A percentile compares a stretch with the other conserved stretches of the same genome.
These are phyloP conservation scores for Apiospora aurea DNA, from an alignment of 2,329 filamentous ascomycete genomes.

Conservation along the genomic window DNA sequence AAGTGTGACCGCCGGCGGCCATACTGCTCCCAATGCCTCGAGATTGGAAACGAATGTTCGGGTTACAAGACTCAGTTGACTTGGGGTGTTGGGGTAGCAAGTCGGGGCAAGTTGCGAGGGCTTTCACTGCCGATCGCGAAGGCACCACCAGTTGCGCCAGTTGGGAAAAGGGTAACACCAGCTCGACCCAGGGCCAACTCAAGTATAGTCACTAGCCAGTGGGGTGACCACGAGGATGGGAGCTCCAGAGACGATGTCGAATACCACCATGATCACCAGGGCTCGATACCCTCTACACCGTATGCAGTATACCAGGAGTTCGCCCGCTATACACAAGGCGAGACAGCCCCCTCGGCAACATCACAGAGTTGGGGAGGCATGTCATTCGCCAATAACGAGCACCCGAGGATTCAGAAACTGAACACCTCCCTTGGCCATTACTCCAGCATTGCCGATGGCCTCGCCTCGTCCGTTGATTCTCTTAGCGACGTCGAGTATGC, in stretches of 20 bases:
- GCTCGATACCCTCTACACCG: constrained; percentile 50
- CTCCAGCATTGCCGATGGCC: constrained; percentile 22
- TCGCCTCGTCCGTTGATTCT: constrained; percentile 64
- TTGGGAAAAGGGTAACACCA: constrained; percentile 55
- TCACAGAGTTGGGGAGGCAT: constrained; percentile 56
- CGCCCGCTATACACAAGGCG: constrained; percentile 57
- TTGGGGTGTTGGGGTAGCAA: constrained; percentile 95
- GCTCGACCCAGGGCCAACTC: constrained; percentile 55
- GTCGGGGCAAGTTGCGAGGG: constrained; percentile 91
- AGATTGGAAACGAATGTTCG: constrained; percentile 89
- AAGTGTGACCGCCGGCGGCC: constrained; percentile 92
- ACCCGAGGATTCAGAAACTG: constrained; percentile 54
- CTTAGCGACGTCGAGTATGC: constrained; percentile 67
- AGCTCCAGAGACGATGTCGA: constrained; percentile 47
- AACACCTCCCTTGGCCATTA: constrained; percentile 33
- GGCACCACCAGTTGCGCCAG: constrained; percentile 59
- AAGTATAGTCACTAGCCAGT: constrained; percentile 45
- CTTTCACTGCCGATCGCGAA: constrained; percentile 77
- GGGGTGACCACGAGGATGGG: constrained; percentile 47
- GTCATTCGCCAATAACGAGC: constrained; percentile 50
- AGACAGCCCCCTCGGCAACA: constrained; percentile 48
- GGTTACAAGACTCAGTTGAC: constrained; percentile 97
- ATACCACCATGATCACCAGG: constrained; percentile 44
- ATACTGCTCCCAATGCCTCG: constrained; percentile 94
- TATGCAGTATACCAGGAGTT: constrained; percentile 54